These are phyloP conservation scores for Lecanicillium sp. DNA, from an alignment of 2,329 filamentous ascomycete genomes.

Conservation along the genomic window DNA sequence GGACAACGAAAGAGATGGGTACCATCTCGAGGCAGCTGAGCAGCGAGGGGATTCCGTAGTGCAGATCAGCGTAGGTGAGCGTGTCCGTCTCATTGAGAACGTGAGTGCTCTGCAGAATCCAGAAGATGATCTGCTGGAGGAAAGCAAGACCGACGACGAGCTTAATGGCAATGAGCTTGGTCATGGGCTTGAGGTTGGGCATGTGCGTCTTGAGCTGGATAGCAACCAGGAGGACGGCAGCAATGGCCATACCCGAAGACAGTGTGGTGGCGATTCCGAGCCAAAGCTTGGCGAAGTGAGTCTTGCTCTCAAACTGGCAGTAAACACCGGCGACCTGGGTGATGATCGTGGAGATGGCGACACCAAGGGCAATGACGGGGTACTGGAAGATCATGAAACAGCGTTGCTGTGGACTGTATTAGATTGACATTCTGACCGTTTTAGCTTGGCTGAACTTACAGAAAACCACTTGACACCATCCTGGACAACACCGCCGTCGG, in stretches of 20 bases:
- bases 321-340: slow-evolving; percentile 25
- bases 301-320: slow-evolving; percentile 24
- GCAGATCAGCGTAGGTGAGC: slow-evolving; percentile 20
- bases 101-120: slow-evolving; percentile 19
- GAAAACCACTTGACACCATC: slow-evolving; percentile 29
- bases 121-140: slow-evolving; percentile 22
- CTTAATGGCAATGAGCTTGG: slow-evolving; percentile 15
- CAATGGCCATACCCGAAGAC: slow-evolving; percentile 21
- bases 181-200: slow-evolving; percentile 13
- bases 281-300: slow-evolving; percentile 27
- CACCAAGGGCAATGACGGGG: slow-evolving; percentile 28
- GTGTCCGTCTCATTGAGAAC: slow-evolving; percentile 17
- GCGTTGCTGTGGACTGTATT: slow-evolving; percentile 18
- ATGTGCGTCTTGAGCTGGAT: slow-evolving; percentile 13
- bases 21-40: slow-evolving; percentile 23
- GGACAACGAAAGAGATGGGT: slow-evolving; percentile 20
- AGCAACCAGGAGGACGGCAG: slow-evolving; percentile 20
- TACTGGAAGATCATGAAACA: slow-evolving; percentile 37
- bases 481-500: slow-evolving; percentile 16
- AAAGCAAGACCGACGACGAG: slow-evolving; percentile 22
- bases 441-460: slow-evolving; percentile 18
- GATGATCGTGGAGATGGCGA: slow-evolving; percentile 35
- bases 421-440: too few species aligned
- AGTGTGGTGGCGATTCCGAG: slow-evolving; percentile 23
- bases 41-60: slow-evolving; percentile 20